These are phyloP conservation scores for Sclerotinia spermophila DNA, from an alignment of 2,329 filamentous ascomycete genomes.

Conservation along the genomic window DNA sequence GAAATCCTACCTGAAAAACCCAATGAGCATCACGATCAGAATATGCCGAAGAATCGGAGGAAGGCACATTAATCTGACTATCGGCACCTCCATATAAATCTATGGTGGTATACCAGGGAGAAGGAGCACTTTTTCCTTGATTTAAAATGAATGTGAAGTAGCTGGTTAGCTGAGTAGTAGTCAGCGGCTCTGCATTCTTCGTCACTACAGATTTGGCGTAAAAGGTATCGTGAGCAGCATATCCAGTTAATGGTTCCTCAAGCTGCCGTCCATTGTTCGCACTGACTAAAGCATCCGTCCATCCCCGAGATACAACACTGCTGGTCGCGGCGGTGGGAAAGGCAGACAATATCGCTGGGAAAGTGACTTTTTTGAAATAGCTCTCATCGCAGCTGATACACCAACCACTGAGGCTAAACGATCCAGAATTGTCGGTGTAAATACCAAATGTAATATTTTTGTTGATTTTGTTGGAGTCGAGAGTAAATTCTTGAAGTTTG, in stretches of 20 bases:
- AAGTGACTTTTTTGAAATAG: constrained; percentile 40
- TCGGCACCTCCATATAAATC: constrained; percentile 21
- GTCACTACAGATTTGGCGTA: constrained; percentile 26
- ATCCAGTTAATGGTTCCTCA: constrained; percentile 22
- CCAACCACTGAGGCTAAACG: constrained; percentile 39
- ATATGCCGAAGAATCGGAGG: constrained; percentile 15
- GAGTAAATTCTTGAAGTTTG: constrained; percentile 14
- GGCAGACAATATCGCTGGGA: constrained; percentile 39
- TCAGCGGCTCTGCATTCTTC: constrained; percentile 19
- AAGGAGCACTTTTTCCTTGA: constrained; percentile 13
- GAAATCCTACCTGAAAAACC: constrained; percentile 19
- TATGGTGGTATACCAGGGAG: constrained; percentile 19
- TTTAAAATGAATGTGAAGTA: constrained; percentile 18
- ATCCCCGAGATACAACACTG: constrained; percentile 29
- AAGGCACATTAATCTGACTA: constrained; percentile 20
- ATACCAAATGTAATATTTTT: constrained; percentile 41
- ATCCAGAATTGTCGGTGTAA: constrained; percentile 39
- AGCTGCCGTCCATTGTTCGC: constrained; percentile 16
- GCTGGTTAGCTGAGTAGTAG: background rate
- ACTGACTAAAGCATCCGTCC: constrained; percentile 23
- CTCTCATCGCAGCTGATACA: constrained; percentile 39
- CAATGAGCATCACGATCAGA: constrained; percentile 22
- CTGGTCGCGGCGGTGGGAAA: constrained; percentile 31
- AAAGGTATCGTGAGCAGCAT: constrained; percentile 22
- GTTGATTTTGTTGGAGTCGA: constrained; percentile 32